Base-by-base conservation (phyloP, 371 early-diverging fungal species). In the Mucor plumbeus region DNA sequence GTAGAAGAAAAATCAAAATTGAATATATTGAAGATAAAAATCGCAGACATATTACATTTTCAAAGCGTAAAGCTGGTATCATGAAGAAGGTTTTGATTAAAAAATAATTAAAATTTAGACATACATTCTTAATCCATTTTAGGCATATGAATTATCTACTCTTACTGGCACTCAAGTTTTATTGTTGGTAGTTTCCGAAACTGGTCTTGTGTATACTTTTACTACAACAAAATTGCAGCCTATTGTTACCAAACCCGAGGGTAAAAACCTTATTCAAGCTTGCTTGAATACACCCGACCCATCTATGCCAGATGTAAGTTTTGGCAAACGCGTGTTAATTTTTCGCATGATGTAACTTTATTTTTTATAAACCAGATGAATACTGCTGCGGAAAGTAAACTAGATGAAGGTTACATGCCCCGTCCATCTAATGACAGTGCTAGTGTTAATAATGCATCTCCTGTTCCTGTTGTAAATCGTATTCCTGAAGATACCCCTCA, bases 1-100 rank as follows among this genome's bases (percentile, higher is more conserved):
- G 95, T 8, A 84, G 99, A 54, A 89, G 97, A 73, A 97, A 98
- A 80, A 97, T 99, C 79, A 96, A 94, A 78, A 97, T 98, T 78
- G 97, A 95, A 76, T 99, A 93, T 74, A 99, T 99, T 69, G 92
- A 93, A 66, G 98, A 97, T 75, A 97, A 95, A 81, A 92, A 90
- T 68, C 88, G 96, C 68, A 87, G 99, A 71, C 95, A 97, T 71
- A 98, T 99, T 64, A 98, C 99, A 4, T 99, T 99, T 80, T 92
- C 92, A 68, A 99, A 99, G 80, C 88, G 99, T 77, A 99, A 99
- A 80, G 96, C 97, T 36, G 99, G 99, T 48, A 95, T 99, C 72
- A 97, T 99, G 98, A 99, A 99, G 81, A 99, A 98, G 89, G 93
- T 89, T 89, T 47, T 48, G 48, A 26, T 26, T 26, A 26, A 26